phyloP scores from a whole-genome alignment of 768 basidiomycete genomes.

The Sarcodon aspratus region DNA sequence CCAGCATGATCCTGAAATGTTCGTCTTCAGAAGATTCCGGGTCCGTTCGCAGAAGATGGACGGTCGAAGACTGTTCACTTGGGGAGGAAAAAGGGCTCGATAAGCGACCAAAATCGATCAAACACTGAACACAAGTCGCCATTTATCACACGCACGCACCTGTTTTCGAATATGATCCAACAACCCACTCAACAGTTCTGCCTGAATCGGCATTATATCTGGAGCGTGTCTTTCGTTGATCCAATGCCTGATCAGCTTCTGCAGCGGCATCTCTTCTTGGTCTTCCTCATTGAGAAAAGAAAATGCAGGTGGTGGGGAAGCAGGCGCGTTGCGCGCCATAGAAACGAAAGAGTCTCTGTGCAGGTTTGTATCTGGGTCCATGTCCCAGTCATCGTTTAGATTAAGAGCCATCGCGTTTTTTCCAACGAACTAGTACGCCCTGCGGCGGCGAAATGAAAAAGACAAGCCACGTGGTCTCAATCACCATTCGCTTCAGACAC shows the following conservation, averaged over 20 bases:
- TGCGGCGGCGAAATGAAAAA: too few relatives aligned
- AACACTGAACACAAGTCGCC: not conserved
- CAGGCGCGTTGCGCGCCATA: not conserved
- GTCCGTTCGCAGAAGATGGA: conserved; percentile 66
- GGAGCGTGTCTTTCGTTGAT: conserved; percentile 78
- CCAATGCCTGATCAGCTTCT: conserved; percentile 72
- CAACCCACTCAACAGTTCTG: conserved; percentile 49
- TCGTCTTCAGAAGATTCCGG: conserved; percentile 85
- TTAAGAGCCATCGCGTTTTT: not conserved
- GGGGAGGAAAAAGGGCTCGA: not conserved
- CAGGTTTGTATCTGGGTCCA: not conserved
- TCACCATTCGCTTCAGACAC: too few relatives aligned
- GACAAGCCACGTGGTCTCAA: too few relatives aligned
- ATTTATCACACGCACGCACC: conserved; percentile 33
- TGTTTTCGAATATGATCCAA: conserved; percentile 74
- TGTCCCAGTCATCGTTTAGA: not conserved
- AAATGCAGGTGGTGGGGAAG: not conserved
- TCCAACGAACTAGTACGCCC: not conserved
- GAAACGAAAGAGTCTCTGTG: not conserved
- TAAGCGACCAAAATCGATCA: not conserved
- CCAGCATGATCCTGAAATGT: conserved; percentile 86
- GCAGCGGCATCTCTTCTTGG: conserved; percentile 45
- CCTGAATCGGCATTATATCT: conserved; percentile 66
- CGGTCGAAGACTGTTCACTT: conserved; percentile 41
- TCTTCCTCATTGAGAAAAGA: conserved; percentile 10